These are phyloP conservation scores for Rhodamnia argentea DNA, from an alignment of 345 rosid genomes.

Conservation along the genomic window DNA sequence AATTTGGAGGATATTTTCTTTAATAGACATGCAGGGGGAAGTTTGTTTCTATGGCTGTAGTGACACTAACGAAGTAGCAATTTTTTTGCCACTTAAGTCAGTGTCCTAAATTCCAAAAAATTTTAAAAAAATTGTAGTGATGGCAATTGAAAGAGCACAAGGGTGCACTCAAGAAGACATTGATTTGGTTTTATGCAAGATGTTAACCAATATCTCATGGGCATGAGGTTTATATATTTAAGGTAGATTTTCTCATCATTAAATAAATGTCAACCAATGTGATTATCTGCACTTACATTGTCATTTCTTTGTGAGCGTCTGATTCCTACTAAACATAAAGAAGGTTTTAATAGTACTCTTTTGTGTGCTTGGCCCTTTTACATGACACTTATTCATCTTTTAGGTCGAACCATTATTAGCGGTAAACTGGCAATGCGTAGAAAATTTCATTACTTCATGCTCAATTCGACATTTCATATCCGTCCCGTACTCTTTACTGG, in stretches of 20 bases:
- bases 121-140: background rate
- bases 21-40: too few relatives aligned
- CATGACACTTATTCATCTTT: background rate
- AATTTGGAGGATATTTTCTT: too few relatives aligned
- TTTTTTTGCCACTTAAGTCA: background rate
- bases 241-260: background rate
- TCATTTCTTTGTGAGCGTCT: background rate
- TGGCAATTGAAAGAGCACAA: background rate
- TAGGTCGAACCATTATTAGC: background rate
- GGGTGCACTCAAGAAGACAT: background rate
- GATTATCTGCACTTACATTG: background rate
- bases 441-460: background rate
- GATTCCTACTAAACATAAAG: background rate
- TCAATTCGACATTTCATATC: background rate
- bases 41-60: too few relatives aligned
- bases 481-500: background rate
- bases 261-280: background rate
- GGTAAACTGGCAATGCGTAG: background rate
- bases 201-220: background rate
- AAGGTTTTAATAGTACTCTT: background rate
- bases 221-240: background rate
- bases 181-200: background rate
- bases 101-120: background rate
- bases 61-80: too few relatives aligned
- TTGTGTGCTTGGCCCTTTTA: background rate